These are phyloP conservation scores for Penicillium fimorum DNA, from an alignment of 495 filamentous ascomycete species.

Conservation along the genomic window DNA sequence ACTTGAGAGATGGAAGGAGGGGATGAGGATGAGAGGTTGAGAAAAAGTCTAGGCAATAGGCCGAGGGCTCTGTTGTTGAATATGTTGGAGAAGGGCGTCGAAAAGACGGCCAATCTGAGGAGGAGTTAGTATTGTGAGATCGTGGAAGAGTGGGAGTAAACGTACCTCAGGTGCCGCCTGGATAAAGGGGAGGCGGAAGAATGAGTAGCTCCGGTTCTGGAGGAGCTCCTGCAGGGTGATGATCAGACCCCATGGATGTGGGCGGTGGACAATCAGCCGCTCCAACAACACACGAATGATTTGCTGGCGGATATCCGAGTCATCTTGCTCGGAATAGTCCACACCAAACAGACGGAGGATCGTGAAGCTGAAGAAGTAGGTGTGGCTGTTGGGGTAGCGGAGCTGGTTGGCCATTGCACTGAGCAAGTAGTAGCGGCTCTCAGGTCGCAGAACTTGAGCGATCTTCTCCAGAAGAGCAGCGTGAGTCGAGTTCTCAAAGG, in stretches of 20 bases:
- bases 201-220: slow-evolving; percentile 82
- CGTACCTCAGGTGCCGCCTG: slow-evolving; percentile 81
- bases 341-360: slow-evolving; percentile 83
- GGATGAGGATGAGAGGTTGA: slow-evolving; percentile 5
- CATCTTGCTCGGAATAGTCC: slow-evolving; percentile 72
- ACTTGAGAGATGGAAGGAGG: slow-evolving; percentile 14
- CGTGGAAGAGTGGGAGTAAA: not conserved
- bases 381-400: slow-evolving; percentile 83
- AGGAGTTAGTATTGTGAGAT: slow-evolving; percentile 10
- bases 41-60: slow-evolving; percentile 35
- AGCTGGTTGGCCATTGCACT: slow-evolving; percentile 88
- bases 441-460: slow-evolving; percentile 67
- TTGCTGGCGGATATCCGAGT: slow-evolving; percentile 81
- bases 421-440: slow-evolving; percentile 81
- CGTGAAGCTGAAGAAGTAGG: slow-evolving; percentile 88
- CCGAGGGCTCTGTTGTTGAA: slow-evolving; percentile 51
- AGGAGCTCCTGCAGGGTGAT: slow-evolving; percentile 86
- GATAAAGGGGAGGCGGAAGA: slow-evolving; percentile 92
- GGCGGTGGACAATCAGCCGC: slow-evolving; percentile 82
- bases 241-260: slow-evolving; percentile 95
- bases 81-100: slow-evolving; percentile 50
- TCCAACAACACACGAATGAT: slow-evolving; percentile 86
- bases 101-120: slow-evolving; percentile 49
- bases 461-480: slow-evolving; percentile 71
- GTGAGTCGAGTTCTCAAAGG: slow-evolving; percentile 75